Conservation (phyloP, 495 filamentous ascomycete genomes). For the Penicillium diatomitis region DNA sequence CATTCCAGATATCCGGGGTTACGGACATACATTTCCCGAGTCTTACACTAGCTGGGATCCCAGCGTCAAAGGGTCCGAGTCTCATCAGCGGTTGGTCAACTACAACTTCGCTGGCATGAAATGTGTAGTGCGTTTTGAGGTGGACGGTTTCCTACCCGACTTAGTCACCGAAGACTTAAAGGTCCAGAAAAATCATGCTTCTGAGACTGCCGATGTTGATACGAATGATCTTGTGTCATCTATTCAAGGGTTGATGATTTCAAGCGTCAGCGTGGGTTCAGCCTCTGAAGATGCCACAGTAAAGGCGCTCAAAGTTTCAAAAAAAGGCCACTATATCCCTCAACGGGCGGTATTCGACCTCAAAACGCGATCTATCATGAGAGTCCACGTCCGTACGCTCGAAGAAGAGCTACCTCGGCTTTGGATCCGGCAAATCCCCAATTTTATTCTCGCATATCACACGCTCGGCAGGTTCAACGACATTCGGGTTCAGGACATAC, state of each 20-base stretch:
- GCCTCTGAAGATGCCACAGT: background rate
- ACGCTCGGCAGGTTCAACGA: conserved; percentile 42
- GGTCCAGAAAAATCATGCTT: background rate
- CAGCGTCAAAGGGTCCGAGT: conserved; percentile 40
- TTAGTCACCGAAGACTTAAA: background rate
- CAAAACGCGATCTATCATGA: conserved; percentile 47
- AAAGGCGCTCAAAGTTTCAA: background rate
- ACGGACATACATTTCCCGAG: conserved; percentile 57
- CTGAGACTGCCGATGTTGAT: background rate
- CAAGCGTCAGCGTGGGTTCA: background rate
- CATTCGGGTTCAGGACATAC: conserved; percentile 37
- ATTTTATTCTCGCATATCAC: conserved; percentile 55
- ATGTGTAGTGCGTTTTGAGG: conserved; percentile 50
- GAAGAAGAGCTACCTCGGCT: conserved; percentile 43
- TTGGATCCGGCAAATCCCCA: conserved; percentile 54
- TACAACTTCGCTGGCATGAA: conserved; percentile 50
- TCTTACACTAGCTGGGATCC: conserved; percentile 51
- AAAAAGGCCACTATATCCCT: conserved; percentile 7
- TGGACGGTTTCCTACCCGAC: conserved; percentile 47
- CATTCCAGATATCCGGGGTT: conserved; percentile 46
- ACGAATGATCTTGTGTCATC: conserved; percentile 1
- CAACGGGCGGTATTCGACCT: conserved; percentile 54
- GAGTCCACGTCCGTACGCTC: conserved; percentile 26
- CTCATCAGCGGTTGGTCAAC: conserved; percentile 53
- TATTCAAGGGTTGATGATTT: conserved; percentile 1